Conservation (phyloP, 495 filamentous ascomycete species). For the Podospora comata region DNA sequence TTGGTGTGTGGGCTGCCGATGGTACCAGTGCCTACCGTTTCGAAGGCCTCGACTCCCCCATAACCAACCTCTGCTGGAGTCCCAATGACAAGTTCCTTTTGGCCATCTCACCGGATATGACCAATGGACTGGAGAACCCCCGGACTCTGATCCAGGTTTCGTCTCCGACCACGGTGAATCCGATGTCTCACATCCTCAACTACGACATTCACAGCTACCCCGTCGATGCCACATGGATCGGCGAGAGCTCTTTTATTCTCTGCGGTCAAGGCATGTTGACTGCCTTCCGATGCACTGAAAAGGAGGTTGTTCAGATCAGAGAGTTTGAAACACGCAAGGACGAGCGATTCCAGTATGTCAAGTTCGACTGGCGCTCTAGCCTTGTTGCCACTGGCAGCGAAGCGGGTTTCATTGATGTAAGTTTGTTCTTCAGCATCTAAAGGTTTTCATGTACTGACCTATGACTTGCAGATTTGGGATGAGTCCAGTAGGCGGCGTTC, state of each 20-base stretch:
- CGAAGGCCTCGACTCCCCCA: conserved; percentile 48
- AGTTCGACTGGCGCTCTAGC: conserved; percentile 46
- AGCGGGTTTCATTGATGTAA: conserved; percentile 51
- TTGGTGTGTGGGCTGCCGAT: conserved; percentile 64
- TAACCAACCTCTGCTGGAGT: conserved; percentile 62
- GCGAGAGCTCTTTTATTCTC: conserved; percentile 54
- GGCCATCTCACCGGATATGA: conserved; percentile 48
- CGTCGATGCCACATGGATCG: conserved; percentile 60
- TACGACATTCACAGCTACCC: conserved; percentile 46
- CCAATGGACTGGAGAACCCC: conserved; percentile 33
- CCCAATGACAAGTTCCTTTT: conserved; percentile 52
- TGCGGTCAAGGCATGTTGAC: conserved; percentile 55
- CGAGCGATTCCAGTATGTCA: conserved; percentile 44
- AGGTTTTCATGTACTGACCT: neutral
- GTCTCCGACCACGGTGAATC: conserved; percentile 38
- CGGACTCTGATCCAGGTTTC: conserved; percentile 52
- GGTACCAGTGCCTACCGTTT: conserved; percentile 49
- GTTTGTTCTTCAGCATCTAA: conserved; percentile 12
- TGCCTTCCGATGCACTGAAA: conserved; percentile 37
- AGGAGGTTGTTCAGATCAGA: conserved; percentile 37
- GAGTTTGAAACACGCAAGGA: conserved; percentile 44
- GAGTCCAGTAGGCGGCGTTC: conserved; percentile 41
- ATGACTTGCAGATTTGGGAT: conserved; percentile 48
- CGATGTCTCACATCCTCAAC: conserved; percentile 40
- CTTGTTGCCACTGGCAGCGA: conserved; percentile 50